Conservation (phyloP, 2,329 filamentous ascomycete species). For the Penicillium expansum region DNA sequence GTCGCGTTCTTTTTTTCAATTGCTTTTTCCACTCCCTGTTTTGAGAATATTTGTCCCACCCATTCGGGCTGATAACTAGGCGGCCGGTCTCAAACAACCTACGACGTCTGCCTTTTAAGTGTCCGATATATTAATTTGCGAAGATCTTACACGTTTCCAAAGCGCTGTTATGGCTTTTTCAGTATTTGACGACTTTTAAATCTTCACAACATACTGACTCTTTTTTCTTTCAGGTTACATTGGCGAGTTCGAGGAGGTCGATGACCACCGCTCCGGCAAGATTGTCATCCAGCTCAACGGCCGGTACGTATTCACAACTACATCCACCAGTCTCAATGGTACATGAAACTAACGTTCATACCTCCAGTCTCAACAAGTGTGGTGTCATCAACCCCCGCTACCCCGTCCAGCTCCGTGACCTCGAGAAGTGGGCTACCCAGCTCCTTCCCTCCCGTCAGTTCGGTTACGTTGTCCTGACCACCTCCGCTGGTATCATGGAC, state of each 20-base stretch:
- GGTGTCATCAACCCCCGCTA: conserved; percentile 99
- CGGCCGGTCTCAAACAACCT: conserved; percentile 73
- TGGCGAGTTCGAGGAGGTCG: conserved; percentile 98
- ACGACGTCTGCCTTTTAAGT: conserved; percentile 99
- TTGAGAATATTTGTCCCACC: conserved; percentile 11
- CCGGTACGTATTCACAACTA: conserved; percentile 52
- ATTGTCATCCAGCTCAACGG: conserved; percentile 99
- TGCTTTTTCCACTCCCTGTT: neutral
- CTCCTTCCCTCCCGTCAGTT: conserved; percentile 99
- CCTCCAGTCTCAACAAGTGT: conserved; percentile 80
- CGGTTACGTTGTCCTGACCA: conserved; percentile 98
- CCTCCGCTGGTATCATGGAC: conserved; percentile 99
- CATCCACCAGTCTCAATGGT: neutral
- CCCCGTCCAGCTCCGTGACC: conserved; percentile 95
- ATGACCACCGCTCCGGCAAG: conserved; percentile 99
- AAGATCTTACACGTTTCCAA: conserved; percentile 97
- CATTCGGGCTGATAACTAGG: conserved; percentile 99
- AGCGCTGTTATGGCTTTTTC: conserved; percentile 42
- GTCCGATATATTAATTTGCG: conserved; percentile 89
- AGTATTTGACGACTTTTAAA: conserved; percentile 91
- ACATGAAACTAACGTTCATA: conserved; percentile 13
- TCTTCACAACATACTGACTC: conserved; percentile 78
- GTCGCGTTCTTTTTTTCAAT: conserved; percentile 6
- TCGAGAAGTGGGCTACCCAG: conserved; percentile 99
- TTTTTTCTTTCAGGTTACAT: conserved; percentile 73